Conservation (phyloP, 192 early-diverging fungal species). For the Backusella tarrabulga region DNA sequence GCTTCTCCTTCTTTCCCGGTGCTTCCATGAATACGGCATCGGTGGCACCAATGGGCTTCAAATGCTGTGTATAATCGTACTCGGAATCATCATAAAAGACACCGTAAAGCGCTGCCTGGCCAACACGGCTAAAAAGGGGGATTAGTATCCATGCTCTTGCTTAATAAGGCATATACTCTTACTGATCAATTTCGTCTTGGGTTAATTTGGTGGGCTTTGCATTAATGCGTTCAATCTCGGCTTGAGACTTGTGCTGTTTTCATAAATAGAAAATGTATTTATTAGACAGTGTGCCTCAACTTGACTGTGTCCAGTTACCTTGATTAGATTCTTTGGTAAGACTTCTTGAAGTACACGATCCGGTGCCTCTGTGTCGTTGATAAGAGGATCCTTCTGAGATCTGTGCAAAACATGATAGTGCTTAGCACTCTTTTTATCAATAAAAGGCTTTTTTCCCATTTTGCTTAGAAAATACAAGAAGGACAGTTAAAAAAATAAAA, state of each 20-base stretch:
- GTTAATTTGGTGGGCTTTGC: conserved; percentile 26
- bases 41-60: conserved; percentile 77
- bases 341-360: conserved; percentile 81
- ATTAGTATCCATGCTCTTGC: too few relatives aligned
- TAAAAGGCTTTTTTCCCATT: conserved; percentile 54
- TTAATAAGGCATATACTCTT: not conserved
- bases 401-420: conserved; percentile 93
- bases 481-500: too few relatives aligned
- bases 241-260: conserved; percentile 28
- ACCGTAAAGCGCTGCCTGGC: conserved; percentile 85
- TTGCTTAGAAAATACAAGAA: too few relatives aligned
- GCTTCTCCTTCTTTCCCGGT: conserved; percentile 51
- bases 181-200: conserved; percentile 35
- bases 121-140: conserved; percentile 39
- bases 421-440: conserved; percentile 82
- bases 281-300: too few relatives aligned
- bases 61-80: conserved; percentile 95
- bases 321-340: conserved; percentile 61
- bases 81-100: conserved; percentile 88
- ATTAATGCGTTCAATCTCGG: conserved; percentile 15
- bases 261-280: too few relatives aligned
- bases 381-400: conserved; percentile 91
- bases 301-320: conserved; percentile 15
- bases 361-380: conserved; percentile 77
- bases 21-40: conserved; percentile 82